Percentiles rank a stretch among this genome's conserved stretches.
Evolutionary conservation across 495 filamentous ascomycete species (phyloP).

Genomic region (Cryomyces minteri): DNA sequence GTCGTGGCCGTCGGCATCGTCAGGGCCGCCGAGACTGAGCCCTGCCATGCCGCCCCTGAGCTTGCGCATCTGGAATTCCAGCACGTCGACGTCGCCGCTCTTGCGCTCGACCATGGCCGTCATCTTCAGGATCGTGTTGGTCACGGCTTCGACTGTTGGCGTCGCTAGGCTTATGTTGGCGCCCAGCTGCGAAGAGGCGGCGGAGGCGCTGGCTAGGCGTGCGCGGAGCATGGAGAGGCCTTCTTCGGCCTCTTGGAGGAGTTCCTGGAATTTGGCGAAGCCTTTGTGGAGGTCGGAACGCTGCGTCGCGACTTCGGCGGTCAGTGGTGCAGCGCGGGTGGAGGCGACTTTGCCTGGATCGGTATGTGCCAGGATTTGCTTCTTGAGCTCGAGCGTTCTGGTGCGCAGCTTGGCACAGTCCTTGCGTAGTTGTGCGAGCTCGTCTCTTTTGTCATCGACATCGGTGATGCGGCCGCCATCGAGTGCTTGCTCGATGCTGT

Average conservation of each 20-base stretch:
- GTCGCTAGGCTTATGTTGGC: constrained; percentile 9
- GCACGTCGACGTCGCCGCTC: constrained; percentile 71
- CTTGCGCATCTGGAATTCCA: constrained; percentile 68
- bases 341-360: constrained; percentile 44
- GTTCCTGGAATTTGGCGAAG: constrained; percentile 48
- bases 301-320: constrained; percentile 58
- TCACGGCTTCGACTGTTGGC: constrained; percentile 82
- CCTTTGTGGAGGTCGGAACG: constrained; percentile 64
- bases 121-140: constrained; percentile 80
- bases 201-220: constrained; percentile 38
- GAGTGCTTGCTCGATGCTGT: constrained; percentile 34
- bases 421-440: constrained; percentile 39
- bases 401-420: constrained; percentile 48
- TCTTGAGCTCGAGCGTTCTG: constrained; percentile 55
- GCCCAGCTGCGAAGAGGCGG: neutral
- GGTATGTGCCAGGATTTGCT: constrained; percentile 38
- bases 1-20: neutral
- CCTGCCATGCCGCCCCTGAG: constrained; percentile 34
- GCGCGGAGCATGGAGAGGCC: constrained; percentile 65
- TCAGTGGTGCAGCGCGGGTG: constrained; percentile 51
- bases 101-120: constrained; percentile 78
- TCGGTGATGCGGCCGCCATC: constrained; percentile 44
- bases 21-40: neutral
- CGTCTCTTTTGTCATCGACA: constrained; percentile 40
- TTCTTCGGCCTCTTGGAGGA: constrained; percentile 62